These are phyloP conservation scores for Pseudocercospora fuligena DNA, from an alignment of 2,329 filamentous ascomycete genomes.

Conservation along the genomic window DNA sequence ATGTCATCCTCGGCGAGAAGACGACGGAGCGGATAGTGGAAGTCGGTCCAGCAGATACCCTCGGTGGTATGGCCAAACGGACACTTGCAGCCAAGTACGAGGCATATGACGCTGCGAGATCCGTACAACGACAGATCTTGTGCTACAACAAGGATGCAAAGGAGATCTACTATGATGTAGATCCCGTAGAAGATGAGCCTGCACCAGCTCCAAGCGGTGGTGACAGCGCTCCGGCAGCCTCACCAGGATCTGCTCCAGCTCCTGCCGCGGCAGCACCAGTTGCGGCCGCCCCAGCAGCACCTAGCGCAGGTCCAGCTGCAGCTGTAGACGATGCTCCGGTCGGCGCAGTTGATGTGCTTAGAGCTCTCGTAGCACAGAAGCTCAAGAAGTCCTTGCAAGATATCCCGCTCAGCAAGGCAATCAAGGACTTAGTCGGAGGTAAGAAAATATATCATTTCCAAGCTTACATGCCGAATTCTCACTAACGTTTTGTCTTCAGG, in stretches of 20 bases:
- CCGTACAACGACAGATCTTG: constrained; percentile 93
- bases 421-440: constrained; percentile 98
- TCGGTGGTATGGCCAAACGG: constrained; percentile 96
- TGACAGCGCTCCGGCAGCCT: constrained; percentile 50
- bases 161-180: constrained; percentile 99
- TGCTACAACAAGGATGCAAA: constrained; percentile 99
- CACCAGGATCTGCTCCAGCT: constrained; percentile 54
- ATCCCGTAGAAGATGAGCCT: constrained; percentile 89
- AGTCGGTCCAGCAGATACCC: constrained; percentile 93
- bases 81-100: constrained; percentile 97
- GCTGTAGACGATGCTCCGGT: constrained; percentile 86
- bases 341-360: constrained; percentile 84
- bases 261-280: constrained; percentile 51
- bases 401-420: constrained; percentile 91
- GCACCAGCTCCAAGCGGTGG: constrained; percentile 58
- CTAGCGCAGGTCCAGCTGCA: constrained; percentile 82
- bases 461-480: background rate
- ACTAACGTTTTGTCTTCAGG: constrained; percentile 56
- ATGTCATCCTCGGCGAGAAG: constrained; percentile 98
- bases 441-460: constrained; percentile 46
- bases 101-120: constrained; percentile 96
- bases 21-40: constrained; percentile 96
- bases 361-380: constrained; percentile 91
- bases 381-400: constrained; percentile 92
- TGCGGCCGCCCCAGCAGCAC: constrained; percentile 60